Evolutionary conservation across 1,284 basidiomycete genomes (phyloP).

Genomic region (Porphyrellus sp.): DNA sequence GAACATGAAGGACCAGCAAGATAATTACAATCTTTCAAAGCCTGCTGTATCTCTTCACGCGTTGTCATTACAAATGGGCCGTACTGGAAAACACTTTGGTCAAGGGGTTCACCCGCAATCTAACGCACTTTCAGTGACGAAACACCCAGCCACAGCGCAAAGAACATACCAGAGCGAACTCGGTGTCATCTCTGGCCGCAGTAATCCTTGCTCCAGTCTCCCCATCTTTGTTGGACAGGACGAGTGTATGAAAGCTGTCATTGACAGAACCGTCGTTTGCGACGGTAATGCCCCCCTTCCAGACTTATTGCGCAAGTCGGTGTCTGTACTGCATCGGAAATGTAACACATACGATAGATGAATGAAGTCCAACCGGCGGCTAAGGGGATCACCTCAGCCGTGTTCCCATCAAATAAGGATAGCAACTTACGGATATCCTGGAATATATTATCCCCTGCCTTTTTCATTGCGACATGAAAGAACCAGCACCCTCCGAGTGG

Average conservation of each 20-base stretch:
- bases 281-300: slow-evolving; percentile 65
- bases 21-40: slow-evolving; percentile 74
- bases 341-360: slow-evolving; percentile 61
- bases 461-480: slow-evolving; percentile 76
- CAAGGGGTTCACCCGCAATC: slow-evolving; percentile 85
- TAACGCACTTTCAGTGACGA: slow-evolving; percentile 31
- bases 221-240: slow-evolving; percentile 54
- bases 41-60: slow-evolving; percentile 76
- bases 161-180: slow-evolving; percentile 62
- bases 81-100: slow-evolving; percentile 86
- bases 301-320: slow-evolving; percentile 42
- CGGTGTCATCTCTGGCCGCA: slow-evolving; percentile 57
- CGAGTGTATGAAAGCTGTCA: slow-evolving; percentile 73
- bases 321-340: not conserved
- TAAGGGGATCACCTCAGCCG: slow-evolving; percentile 29
- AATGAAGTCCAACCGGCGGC: slow-evolving; percentile 81
- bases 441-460: slow-evolving; percentile 67
- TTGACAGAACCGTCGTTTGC: slow-evolving; percentile 50
- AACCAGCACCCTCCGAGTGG: slow-evolving; percentile 93
- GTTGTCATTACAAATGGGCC: slow-evolving; percentile 87
- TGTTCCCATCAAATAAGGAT: not conserved
- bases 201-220: slow-evolving; percentile 64
- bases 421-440: slow-evolving; percentile 73
- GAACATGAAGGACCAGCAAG: not conserved
- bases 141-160: not conserved